These are phyloP conservation scores for Globisporangium barbulae DNA, from an alignment of 352 stramenopile species.

Conservation along the genomic window DNA sequence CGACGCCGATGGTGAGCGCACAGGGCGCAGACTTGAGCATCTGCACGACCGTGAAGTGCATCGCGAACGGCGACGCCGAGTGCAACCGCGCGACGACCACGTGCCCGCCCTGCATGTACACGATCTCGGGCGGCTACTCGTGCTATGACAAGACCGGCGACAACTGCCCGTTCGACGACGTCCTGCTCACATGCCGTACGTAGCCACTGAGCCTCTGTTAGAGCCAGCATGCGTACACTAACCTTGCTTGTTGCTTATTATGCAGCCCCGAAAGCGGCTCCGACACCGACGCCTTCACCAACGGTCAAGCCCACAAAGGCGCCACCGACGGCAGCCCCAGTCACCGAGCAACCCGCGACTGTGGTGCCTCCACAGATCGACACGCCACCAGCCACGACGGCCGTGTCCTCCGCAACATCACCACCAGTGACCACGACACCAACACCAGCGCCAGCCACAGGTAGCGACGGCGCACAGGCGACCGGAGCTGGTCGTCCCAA, in stretches of 20 bases:
- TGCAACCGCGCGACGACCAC: constrained; percentile 37
- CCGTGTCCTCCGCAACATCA: constrained; percentile 1
- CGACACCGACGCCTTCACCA: not conserved
- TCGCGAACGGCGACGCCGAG: constrained; percentile 50
- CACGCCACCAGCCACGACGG: constrained; percentile 1
- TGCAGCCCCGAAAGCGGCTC: constrained; percentile 3
- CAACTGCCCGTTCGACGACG: constrained; percentile 38
- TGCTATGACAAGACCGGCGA: constrained; percentile 56
- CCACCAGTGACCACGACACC: constrained; percentile 2
- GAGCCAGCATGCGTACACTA: not conserved
- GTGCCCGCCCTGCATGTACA: constrained; percentile 71
- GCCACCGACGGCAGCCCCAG: not conserved
- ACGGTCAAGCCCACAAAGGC: not conserved
- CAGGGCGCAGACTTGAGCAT: constrained; percentile 18
- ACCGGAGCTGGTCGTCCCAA: constrained; percentile 2
- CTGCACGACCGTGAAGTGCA: constrained; percentile 46
- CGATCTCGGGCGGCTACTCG: constrained; percentile 55
- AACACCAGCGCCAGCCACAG: not conserved
- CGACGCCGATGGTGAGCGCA: constrained; percentile 1
- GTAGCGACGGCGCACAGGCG: not conserved
- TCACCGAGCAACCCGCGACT: constrained; percentile 6
- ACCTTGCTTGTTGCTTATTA: not conserved
- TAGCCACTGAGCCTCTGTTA: not conserved
- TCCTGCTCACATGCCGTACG: constrained; percentile 28
- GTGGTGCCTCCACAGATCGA: constrained; percentile 17